Base-by-base conservation (phyloP, 2,329 filamentous ascomycete genomes). In the Fusarium scirpi region DNA sequence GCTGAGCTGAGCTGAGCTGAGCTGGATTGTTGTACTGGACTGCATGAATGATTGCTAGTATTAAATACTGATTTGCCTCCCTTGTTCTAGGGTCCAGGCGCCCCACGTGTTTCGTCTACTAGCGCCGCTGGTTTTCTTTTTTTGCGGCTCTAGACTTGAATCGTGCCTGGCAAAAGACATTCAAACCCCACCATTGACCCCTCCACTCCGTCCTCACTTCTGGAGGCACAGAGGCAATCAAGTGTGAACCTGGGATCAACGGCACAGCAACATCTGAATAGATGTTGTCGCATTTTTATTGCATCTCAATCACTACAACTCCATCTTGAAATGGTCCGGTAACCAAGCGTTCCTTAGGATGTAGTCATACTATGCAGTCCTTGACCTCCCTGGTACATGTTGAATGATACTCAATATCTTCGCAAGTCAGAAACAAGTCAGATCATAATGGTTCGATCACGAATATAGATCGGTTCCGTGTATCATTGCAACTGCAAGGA, bases 371-470 rank as follows among this genome's bases (percentile, higher is more conserved):
- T 34, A 6, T 15, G 18, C n/a, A 38, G 18, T 38, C 6, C 18
- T n/a, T n/a, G 18, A 18, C 34, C 34, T 38, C 34, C 18, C 34
- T n/a, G 18, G 34, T 38, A n/a, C 11, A 1, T 38, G 34, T n/a
- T 38, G 34, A 9, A 30, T 20, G 6, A 41, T 46, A 40, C 29
- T 32, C n/a, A 22, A 66, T 52, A 65, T 58, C 60, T 25, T 51
- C 60, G 63, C 32, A 13, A 41, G 60, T 75, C 72, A 71, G 70
- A n/a, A 58, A 64, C 38, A 13, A 41, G 62, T 74, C 72, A 71
- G 72, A n/a, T 58, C 69, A 74, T 75, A 34, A 66, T 75, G 71
- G 73, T 75, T 75, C 73, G 72, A 74, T 66, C 57, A 38, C 67
- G 71, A 73, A 63, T 60, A 54, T 51, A 16, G 11, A 22, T 51